Conservation (phyloP, 2,329 filamentous ascomycete species). For the Verticillium tricorpus region DNA sequence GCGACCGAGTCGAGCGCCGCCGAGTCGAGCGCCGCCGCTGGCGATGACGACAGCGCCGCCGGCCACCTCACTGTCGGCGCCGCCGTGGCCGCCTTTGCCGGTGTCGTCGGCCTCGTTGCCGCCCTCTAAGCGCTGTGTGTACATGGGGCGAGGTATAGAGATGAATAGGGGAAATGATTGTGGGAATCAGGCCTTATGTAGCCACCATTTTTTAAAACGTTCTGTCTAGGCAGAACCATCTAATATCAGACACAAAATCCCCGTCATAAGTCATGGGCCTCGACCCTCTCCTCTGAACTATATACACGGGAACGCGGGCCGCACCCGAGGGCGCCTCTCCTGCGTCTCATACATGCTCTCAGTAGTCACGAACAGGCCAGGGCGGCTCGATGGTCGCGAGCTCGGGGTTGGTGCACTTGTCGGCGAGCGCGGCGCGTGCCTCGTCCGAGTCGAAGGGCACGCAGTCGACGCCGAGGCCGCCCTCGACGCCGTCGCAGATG, state of each 20-base stretch:
- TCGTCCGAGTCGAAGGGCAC: slow-evolving; percentile 27
- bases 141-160: background rate
- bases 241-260: background rate
- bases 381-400: slow-evolving; percentile 15
- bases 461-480: slow-evolving; percentile 28
- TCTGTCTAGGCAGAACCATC: background rate
- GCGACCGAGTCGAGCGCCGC: background rate
- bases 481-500: slow-evolving; percentile 44
- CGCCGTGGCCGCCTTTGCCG: background rate
- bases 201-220: background rate
- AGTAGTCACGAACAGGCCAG: slow-evolving; percentile 7
- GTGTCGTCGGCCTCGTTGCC: background rate
- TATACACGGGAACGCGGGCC: background rate
- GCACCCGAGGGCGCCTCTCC: too few relatives aligned
- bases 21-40: background rate
- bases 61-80: background rate
- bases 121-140: background rate
- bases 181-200: background rate
- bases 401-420: slow-evolving; percentile 21
- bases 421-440: slow-evolving; percentile 23
- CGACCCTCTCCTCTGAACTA: background rate
- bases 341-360: background rate
- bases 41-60: background rate
- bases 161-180: background rate
- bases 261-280: background rate